Conservation (phyloP, 345 rosid species). For the Firmiana major region DNA sequence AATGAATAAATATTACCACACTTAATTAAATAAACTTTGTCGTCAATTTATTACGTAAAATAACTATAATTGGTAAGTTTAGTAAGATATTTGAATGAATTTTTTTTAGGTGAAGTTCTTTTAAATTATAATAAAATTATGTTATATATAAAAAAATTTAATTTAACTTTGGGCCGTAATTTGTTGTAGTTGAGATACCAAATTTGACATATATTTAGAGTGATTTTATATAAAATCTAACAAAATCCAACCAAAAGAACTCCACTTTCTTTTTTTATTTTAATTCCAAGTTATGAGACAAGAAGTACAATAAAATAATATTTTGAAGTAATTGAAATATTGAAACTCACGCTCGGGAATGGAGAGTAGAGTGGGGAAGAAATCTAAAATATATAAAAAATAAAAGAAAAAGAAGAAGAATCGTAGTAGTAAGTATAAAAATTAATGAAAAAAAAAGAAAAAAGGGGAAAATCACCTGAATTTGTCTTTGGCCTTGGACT, state of each 20-base stretch:
- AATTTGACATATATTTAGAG: neutral
- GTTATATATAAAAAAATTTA: neutral
- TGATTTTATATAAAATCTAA: neutral
- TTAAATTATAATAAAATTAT: neutral
- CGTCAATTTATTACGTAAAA: neutral
- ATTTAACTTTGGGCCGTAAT: neutral
- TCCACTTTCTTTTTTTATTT: no score
- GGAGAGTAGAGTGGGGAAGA: no score
- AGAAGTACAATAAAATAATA: neutral
- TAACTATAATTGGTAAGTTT: neutral
- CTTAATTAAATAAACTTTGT: neutral
- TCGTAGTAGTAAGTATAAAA: no score
- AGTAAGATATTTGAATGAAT: no score
- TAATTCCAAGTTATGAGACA: no score
- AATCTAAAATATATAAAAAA: no score
- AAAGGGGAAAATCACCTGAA: slow-evolving; percentile 31
- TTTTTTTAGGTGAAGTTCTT: no score
- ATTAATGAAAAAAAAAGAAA: neutral
- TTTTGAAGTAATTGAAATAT: neutral
- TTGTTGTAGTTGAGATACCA: neutral
- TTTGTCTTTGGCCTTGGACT: slow-evolving; percentile 29
- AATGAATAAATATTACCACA: neutral
- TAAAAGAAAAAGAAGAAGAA: no score
- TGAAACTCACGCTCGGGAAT: neutral
- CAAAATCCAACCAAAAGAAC: neutral